phyloP scores from a whole-genome alignment of 2,329 filamentous ascomycete species.

The Cladophialophora chaetospira region DNA sequence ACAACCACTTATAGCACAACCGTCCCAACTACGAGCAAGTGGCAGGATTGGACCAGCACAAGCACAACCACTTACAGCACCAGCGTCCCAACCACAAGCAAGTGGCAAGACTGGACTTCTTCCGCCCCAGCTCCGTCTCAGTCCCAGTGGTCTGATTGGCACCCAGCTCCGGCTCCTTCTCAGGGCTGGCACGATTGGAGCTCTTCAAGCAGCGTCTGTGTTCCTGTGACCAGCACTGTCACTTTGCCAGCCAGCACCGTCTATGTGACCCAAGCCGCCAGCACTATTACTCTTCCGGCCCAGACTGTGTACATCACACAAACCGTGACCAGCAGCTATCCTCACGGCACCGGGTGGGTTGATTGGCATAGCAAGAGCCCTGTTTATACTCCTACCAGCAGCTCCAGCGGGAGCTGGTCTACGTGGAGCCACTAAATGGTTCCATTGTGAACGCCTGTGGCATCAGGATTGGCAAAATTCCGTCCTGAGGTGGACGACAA shows the following conservation, averaged over 20 bases:
- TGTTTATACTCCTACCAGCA: not conserved
- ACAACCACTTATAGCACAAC: not conserved
- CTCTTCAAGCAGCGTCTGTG: not conserved
- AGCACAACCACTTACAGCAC: not conserved
- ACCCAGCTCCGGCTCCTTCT: not conserved
- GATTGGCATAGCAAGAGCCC: not conserved
- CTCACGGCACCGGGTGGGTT: not conserved
- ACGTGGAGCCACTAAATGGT: not conserved
- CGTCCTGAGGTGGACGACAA: not conserved
- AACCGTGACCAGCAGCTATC: conserved; percentile 4
- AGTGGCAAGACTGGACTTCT: not conserved
- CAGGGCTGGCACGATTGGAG: conserved; percentile 12
- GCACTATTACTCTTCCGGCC: not conserved
- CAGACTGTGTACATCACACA: conserved; percentile 9
- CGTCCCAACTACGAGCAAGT: too few species aligned
- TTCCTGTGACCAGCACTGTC: not conserved
- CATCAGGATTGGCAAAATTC: too few species aligned
- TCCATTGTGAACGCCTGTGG: too few species aligned
- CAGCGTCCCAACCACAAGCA: not conserved
- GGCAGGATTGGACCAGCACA: not conserved
- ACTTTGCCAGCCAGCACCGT: conserved; percentile 5
- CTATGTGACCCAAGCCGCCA: not conserved
- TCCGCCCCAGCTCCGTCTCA: not conserved
- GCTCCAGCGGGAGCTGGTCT: conserved; percentile 6
- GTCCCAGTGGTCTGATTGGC: conserved; percentile 6